Conservation (phyloP, 2,329 filamentous ascomycete species). For the Blastomyces percursus region DNA sequence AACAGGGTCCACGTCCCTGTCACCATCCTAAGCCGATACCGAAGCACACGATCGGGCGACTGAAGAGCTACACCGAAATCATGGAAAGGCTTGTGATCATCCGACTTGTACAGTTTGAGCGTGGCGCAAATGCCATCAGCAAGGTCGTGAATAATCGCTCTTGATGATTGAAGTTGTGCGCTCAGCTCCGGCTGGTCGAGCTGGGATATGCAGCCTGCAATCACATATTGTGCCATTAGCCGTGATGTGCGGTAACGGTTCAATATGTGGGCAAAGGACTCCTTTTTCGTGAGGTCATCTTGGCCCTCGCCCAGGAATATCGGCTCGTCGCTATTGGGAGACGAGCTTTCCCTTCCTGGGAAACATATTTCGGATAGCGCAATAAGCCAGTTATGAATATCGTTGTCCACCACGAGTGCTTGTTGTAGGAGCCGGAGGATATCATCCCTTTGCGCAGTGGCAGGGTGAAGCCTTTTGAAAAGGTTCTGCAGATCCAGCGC, state of each 20-base stretch:
- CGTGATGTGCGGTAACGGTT: constrained; percentile 3
- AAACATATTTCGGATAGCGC: background rate
- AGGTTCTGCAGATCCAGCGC: background rate
- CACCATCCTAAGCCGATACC: background rate
- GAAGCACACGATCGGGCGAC: background rate
- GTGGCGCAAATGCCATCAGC: background rate
- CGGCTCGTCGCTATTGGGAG: background rate
- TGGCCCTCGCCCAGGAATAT: background rate
- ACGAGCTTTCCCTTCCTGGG: background rate
- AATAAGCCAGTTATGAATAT: background rate
- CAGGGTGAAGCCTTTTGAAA: background rate
- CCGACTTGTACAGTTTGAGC: background rate
- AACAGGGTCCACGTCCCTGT: background rate
- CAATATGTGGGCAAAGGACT: background rate
- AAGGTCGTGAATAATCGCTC: background rate
- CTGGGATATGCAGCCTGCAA: background rate
- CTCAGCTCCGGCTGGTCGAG: background rate
- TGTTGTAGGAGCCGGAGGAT: background rate
- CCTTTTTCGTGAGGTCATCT: background rate
- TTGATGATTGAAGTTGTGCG: background rate
- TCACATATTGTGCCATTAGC: background rate
- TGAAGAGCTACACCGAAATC: background rate
- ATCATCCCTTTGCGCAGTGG: background rate
- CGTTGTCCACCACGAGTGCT: background rate
- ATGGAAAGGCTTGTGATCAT: background rate